Evolutionary conservation across 225 moss, liverwort and hornwort species (phyloP), one percentile per base, ranked within the genome.

Genomic region (Antitrichia curtipendula): DNA sequence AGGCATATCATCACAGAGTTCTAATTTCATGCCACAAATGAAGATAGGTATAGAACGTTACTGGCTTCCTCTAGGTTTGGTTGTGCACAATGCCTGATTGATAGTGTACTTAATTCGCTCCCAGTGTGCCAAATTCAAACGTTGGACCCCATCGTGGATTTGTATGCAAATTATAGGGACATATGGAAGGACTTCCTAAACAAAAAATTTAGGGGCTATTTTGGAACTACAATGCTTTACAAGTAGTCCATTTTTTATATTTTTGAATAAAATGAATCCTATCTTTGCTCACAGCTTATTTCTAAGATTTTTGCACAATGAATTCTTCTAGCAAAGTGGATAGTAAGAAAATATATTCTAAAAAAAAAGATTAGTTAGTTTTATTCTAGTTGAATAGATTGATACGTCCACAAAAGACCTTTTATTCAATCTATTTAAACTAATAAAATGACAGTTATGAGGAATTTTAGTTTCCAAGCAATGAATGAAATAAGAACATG

Each of bases 321-420:
- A 43, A 5, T 27, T 71, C 2, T 0, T 3, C 1, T 43, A 28
- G 3, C 6, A 71, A 43, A 28, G 27, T 2, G 1, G 2, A 2
- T 28, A 43, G 16, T n/a, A 0, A 27, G 27, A 40, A n/a, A 43
- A 43, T 4, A 15, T 8, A 25, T 27, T 27, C 8, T 27, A 72
- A 45, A 17, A 45, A 17, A 70, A 6, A 29, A 29, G 0, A 29
- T 17, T 19, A 31, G 7, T 29, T 17, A 18, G 0, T 18, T 72
- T 73, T 31, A 4, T 31, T 47, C n/a, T 47, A 1, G 7, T 18
- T 47, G 1, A 19, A 11, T 73, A 73, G 7, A 47, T 11, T 31
- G 7, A 29, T 18, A 31, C 7, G 7, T 49, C 11, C 1, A 73
- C 7, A 47, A 73, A 29, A 29, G n/a, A 73, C 1, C 19, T 47